Base-by-base conservation (phyloP, 768 basidiomycete species). In the Kwoniella pini region DNA sequence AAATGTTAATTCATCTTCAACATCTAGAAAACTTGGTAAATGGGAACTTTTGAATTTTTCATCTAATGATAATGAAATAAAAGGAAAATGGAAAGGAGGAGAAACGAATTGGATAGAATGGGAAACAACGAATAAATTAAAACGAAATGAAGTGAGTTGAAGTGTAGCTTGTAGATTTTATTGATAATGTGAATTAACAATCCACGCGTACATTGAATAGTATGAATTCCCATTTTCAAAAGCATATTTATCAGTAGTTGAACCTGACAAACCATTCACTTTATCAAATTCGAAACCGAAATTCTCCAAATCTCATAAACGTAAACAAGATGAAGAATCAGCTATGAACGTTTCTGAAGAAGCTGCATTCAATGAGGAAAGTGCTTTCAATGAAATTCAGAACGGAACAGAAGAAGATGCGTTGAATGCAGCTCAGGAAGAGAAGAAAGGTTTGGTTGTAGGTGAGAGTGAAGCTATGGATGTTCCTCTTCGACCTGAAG, bases 61-160 rank as follows among this genome's bases (percentile, higher is more conserved):
- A 22, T 65, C 44, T 84, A 70, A 83, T 82, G 19, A 55, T 79
- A 68, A 80, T 0, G 83, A 82, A 11, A 63, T 82, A 2, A 78
- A 38, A 12, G 60, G 82, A 15, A 45, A 26, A 24, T 79, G 82
- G 43, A 65, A 62, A 45, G 39, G 60, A 59, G 81, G 82, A 7
- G 91, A 94, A 75, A 80, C 87, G 26, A 92, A 93, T 76, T 88
- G 86, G 65, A 74, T 87, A 9, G 80, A 81, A n/a, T 74, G 80
- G 13, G 83, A 86, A 13, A 77, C 83, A 0, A 79, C 89, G 53
- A 88, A 86, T 69, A 72, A 82, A 17, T 79, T 94, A 39, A 82
- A 87, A 15, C 81, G 85, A 11, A 85, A 85, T 77, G 88, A 88
- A 82, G 91, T 88, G 36, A 3, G 80, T 73, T 7, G 17, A 4